Evolutionary conservation across 164 flowering plant species (phyloP).

Genomic region (Macadamia tetraphylla): DNA sequence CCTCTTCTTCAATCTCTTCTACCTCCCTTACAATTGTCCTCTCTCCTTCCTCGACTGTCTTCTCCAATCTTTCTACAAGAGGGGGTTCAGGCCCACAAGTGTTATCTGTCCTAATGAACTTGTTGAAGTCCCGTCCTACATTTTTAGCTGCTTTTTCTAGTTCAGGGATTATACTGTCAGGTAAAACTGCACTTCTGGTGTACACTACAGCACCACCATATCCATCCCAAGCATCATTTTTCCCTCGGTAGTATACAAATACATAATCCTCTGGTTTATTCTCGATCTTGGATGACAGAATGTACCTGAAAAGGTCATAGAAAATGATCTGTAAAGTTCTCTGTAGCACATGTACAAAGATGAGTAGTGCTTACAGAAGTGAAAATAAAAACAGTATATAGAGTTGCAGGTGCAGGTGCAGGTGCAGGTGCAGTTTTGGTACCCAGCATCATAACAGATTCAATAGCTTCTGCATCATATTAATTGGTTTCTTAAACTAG

Average conservation of each 20-base stretch:
- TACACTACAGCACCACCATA: constrained; percentile 92
- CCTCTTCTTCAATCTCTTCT: constrained; percentile 62
- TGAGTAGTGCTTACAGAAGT: too few relatives aligned
- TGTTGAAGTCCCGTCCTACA: constrained; percentile 73
- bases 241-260: constrained; percentile 89
- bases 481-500: too few relatives aligned
- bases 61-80: constrained; percentile 80
- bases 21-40: constrained; percentile 64
- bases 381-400: too few relatives aligned
- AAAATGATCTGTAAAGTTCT: background rate
- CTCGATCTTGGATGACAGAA: constrained; percentile 73
- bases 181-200: constrained; percentile 75
- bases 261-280: constrained; percentile 75
- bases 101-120: constrained; percentile 74
- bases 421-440: too few relatives aligned
- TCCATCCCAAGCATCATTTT: constrained; percentile 99
- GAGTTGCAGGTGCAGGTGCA: too few relatives aligned
- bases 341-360: background rate
- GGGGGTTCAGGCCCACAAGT: constrained; percentile 95
- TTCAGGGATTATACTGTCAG: constrained; percentile 77
- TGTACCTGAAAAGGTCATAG: constrained; percentile 58
- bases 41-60: constrained; percentile 87
- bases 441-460: too few relatives aligned
- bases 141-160: constrained; percentile 70
- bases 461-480: too few relatives aligned